Conservation (phyloP, 257 asterid species). For the Echium plantagineum region DNA sequence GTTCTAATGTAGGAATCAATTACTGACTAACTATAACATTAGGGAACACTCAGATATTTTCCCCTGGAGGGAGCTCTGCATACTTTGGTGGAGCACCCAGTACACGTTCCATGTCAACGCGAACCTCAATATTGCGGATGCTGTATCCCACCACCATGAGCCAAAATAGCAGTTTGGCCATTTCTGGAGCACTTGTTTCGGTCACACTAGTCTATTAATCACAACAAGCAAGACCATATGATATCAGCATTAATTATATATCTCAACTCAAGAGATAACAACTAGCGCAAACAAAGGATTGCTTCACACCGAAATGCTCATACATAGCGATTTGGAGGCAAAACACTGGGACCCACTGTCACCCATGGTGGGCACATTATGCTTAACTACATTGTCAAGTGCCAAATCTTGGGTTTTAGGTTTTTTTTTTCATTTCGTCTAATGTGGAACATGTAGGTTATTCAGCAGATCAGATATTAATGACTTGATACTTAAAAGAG, state of each 20-base stretch:
- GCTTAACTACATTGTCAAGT: no score
- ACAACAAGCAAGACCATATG: constrained; percentile 1
- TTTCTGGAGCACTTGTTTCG: constrained; percentile 86
- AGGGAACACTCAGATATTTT: constrained; percentile 23
- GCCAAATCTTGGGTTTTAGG: no score
- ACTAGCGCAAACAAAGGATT: neutral
- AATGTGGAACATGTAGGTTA: no score
- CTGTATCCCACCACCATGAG: constrained; percentile 99
- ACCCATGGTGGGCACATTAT: neutral
- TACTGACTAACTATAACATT: neutral
- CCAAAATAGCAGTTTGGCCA: constrained; percentile 91
- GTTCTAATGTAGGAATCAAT: no score
- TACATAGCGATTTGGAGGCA: neutral
- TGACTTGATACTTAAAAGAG: no score
- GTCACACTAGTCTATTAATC: constrained; percentile 67
- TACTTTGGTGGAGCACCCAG: constrained; percentile 73
- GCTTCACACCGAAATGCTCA: neutral
- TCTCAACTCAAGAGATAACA: neutral
- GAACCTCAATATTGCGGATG: constrained; percentile 88
- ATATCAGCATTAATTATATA: neutral
- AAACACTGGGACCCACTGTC: neutral
- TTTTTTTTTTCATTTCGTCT: no score
- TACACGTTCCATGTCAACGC: constrained; percentile 92
- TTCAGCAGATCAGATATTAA: no score
- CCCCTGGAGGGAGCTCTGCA: constrained; percentile 96